These are phyloP conservation scores for Podosphaera aphanis DNA, from an alignment of 2,329 filamentous ascomycete genomes.

Conservation along the genomic window DNA sequence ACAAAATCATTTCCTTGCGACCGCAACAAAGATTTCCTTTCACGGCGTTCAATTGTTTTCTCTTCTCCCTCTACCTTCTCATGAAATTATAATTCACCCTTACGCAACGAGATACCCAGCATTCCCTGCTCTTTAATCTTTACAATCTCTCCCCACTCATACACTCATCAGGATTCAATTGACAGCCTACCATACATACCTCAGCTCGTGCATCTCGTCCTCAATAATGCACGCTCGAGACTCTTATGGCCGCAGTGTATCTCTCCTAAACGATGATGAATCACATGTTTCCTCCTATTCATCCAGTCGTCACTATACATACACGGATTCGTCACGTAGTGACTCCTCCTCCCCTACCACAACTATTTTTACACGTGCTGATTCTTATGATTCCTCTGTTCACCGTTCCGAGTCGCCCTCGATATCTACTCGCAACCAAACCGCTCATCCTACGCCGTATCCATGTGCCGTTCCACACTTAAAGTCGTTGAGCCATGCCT, in stretches of 20 bases:
- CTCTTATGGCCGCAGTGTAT: constrained; percentile 32
- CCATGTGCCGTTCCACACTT: constrained; percentile 15
- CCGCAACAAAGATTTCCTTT: no score
- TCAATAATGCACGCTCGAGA: constrained; percentile 28
- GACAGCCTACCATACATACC: no score
- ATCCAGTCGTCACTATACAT: constrained; percentile 4
- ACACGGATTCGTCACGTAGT: constrained; percentile 18
- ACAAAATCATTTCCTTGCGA: no score
- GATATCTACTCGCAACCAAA: constrained; percentile 23
- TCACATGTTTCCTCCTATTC: constrained; percentile 3
- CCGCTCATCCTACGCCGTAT: constrained; percentile 11
- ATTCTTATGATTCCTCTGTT: constrained; percentile 37
- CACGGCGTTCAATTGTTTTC: no score
- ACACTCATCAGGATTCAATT: no score
- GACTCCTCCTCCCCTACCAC: constrained; percentile 15
- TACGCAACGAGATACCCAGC: no score
- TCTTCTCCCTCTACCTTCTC: no score
- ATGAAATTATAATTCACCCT: no score
- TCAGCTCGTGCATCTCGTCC: constrained; percentile 36
- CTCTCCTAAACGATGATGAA: constrained; percentile 32
- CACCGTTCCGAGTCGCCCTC: constrained; percentile 31
- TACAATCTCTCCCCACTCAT: no score
- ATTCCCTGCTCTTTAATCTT: no score
- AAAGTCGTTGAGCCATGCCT: constrained; percentile 18
- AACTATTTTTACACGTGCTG: constrained; percentile 33